Base-by-base conservation (phyloP, 495 filamentous ascomycete genomes). In the Trichoderma reesei region DNA sequence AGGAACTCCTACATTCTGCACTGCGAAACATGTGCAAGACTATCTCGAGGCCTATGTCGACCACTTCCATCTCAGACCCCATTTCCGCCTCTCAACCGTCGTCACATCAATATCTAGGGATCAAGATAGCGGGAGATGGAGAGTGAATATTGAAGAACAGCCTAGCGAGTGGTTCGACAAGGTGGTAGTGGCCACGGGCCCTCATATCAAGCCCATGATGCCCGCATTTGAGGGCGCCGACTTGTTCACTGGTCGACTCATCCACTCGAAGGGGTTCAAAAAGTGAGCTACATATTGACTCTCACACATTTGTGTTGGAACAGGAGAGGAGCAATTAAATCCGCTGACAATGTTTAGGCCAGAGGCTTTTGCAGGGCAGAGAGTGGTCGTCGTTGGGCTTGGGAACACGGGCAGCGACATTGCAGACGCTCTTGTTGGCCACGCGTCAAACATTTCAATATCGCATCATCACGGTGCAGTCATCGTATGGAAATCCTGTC, bases 31-130 rank as follows among this genome's bases (percentile, higher is more conserved):
- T 34, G 63, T 64, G 18, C 66, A 71, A 38, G 69, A 70, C 56
- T 68, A 73, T 59, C 16, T 61, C 5, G 63, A 72, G 62, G 68
- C 64, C 2, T 75, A 73, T 46, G 72, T 68, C 18, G 62, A 61
- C 34, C 70, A 73, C 37, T 72, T 71, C 60, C 65, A 72, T 44
- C 61, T 75, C 11, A 62, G 65, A 36, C 66, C 66, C 46, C 64
- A 73, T 44, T 69, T 75, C 36, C 59, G 64, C 18, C 71, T 75
- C 61, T 66, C 71, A 36, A 65, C 67, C 33, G 61, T 34, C 13
- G 44, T 73, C 18, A 64, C 61, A 41, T 54, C 60, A 46, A 63
- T 72, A 18, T 31, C 44, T 18, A 65, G 69, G 26, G 70, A 71
- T 42, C 41, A 64, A 8, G 59, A 59, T 7, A 61, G 65, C 60